phyloP scores from a whole-genome alignment of 202 grass and related monocot genomes.

The Sporobolus alterniflorus region DNA sequence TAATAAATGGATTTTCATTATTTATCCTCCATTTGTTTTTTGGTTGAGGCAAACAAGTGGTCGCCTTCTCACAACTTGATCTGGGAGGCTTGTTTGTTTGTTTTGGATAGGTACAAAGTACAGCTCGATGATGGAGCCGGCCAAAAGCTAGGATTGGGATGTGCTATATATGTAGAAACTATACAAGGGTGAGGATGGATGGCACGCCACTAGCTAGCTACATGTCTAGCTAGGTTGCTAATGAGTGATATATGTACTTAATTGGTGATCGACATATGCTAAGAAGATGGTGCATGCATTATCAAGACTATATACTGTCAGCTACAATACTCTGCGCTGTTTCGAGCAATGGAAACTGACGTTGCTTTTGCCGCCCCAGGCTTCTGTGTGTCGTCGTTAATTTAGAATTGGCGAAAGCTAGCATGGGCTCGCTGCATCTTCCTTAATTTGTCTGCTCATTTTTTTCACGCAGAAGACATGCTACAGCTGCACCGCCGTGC shows the following conservation, averaged over 20 bases:
- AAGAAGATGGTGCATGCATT: too few relatives aligned
- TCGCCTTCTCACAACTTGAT: constrained; percentile 7
- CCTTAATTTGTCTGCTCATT: too few relatives aligned
- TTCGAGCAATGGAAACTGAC: constrained; percentile 4
- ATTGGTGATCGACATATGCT: too few relatives aligned
- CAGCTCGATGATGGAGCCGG: constrained; percentile 1
- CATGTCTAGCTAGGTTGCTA: too few relatives aligned
- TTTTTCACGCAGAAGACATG: too few relatives aligned
- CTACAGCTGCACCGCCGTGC: too few relatives aligned
- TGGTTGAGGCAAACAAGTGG: constrained; percentile 14
- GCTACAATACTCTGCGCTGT: background rate
- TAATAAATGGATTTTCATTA: background rate
- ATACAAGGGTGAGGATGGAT: constrained; percentile 13
- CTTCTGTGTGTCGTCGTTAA: background rate
- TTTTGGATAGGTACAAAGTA: constrained; percentile 6
- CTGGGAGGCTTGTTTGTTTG: background rate
- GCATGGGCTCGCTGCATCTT: background rate
- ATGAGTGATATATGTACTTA: too few relatives aligned
- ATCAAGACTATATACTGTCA: too few relatives aligned
- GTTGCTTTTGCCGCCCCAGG: background rate
- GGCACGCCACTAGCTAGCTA: constrained; percentile 26
- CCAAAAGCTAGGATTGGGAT: constrained; percentile 24
- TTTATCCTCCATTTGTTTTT: constrained; percentile 24
- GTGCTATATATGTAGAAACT: constrained; percentile 4
- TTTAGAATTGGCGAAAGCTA: background rate